phyloP scores from a whole-genome alignment of 306 rosid genomes.

The Calophaca sinica region DNA sequence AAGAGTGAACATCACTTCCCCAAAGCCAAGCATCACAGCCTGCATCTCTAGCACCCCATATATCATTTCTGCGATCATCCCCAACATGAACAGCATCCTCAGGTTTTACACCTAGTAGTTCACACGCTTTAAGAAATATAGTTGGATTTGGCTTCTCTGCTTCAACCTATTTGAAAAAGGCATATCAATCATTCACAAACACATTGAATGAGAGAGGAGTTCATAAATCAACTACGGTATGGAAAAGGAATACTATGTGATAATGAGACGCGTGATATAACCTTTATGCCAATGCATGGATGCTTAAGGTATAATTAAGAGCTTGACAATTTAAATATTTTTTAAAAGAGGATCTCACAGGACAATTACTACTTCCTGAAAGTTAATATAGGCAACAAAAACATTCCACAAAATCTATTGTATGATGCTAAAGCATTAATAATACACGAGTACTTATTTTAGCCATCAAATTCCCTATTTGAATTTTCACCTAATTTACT shows the following conservation, averaged over 20 bases:
- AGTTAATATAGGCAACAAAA: slow-evolving; percentile 10
- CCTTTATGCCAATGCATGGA: slow-evolving; percentile 22
- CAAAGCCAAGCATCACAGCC: slow-evolving; percentile 99
- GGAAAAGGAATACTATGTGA: slow-evolving; percentile 6
- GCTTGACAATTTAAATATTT: slow-evolving; percentile 15
- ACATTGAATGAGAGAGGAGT: slow-evolving; percentile 20
- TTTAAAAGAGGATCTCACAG: slow-evolving; percentile 16
- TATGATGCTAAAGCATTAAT: slow-evolving; percentile 19
- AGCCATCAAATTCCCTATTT: slow-evolving; percentile 23
- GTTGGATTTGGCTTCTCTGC: slow-evolving; percentile 99
- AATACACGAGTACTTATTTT: slow-evolving; percentile 19
- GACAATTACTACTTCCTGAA: neutral
- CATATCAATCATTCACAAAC: slow-evolving; percentile 36
- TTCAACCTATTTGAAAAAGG: slow-evolving; percentile 63
- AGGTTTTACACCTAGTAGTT: slow-evolving; percentile 78
- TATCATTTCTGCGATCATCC: slow-evolving; percentile 91
- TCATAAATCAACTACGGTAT: slow-evolving; percentile 8
- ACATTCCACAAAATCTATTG: slow-evolving; percentile 1
- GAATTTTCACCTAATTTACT: slow-evolving; percentile 20
- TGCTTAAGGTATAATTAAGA: slow-evolving; percentile 8
- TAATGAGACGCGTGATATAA: neutral
- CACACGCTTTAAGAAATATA: slow-evolving; percentile 96
- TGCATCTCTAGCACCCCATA: slow-evolving; percentile 99
- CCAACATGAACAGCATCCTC: slow-evolving; percentile 97
- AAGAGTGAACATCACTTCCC: slow-evolving; percentile 97